phyloP scores from a whole-genome alignment of 2,329 filamentous ascomycete genomes.

The Rugonectria rugulosa region DNA sequence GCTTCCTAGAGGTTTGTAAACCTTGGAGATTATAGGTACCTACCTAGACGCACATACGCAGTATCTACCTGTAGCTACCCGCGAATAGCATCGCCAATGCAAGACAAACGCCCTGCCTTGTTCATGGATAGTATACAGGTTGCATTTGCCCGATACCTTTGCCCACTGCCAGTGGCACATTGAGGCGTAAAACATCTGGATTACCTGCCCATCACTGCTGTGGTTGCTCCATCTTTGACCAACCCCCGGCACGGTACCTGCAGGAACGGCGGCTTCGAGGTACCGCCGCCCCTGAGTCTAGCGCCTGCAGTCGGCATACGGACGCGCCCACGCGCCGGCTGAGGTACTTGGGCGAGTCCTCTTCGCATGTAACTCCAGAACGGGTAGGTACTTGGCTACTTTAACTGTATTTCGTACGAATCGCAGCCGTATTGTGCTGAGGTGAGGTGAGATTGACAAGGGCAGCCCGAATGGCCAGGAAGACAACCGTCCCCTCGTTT shows the following conservation, averaged over 20 bases:
- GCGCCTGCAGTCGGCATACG: constrained; percentile 14
- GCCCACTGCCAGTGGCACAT: no score
- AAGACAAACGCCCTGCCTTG: no score
- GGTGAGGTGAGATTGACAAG: neutral
- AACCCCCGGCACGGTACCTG: constrained; percentile 36
- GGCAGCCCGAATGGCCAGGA: neutral
- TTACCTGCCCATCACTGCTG: constrained; percentile 1
- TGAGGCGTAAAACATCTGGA: no score
- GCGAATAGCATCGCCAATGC: no score
- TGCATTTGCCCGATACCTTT: no score
- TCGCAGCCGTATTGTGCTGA: neutral
- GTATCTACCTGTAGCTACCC: no score
- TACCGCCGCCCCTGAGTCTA: constrained; percentile 33
- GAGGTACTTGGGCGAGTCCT: constrained; percentile 20
- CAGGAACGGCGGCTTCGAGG: constrained; percentile 41
- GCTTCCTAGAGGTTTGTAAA: neutral
- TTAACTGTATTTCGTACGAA: neutral
- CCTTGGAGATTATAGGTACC: neutral
- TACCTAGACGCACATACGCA: no score
- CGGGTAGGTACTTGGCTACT: constrained; percentile 12
- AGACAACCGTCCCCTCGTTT: no score
- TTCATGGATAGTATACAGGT: no score
- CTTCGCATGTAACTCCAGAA: constrained; percentile 8
- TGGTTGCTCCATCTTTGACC: constrained; percentile 1
- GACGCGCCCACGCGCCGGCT: constrained; percentile 22